These are phyloP conservation scores for Colletotrichum siamense DNA, from an alignment of 2,329 filamentous ascomycete species.

Conservation along the genomic window DNA sequence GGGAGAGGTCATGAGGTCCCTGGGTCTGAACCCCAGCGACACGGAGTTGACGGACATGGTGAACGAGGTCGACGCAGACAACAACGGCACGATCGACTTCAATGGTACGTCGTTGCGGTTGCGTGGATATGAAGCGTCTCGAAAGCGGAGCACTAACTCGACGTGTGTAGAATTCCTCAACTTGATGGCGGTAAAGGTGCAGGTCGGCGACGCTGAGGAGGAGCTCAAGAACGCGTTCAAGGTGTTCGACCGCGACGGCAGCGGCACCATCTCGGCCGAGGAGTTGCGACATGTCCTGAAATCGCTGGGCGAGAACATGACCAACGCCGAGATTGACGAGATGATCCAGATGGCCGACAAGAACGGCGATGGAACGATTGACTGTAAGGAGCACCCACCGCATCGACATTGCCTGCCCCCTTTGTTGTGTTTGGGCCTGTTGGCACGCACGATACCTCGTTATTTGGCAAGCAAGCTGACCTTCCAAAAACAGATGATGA, in stretches of 20 bases:
- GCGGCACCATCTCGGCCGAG: conserved; percentile 88
- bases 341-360: conserved; percentile 93
- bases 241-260: conserved; percentile 90
- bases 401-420: background rate
- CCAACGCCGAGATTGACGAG: conserved; percentile 89
- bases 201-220: conserved; percentile 89
- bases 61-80: conserved; percentile 91
- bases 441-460: background rate
- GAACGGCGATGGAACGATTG: conserved; percentile 86
- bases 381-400: conserved; percentile 63
- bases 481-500: conserved; percentile 73
- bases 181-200: conserved; percentile 96
- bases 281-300: conserved; percentile 92
- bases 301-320: conserved; percentile 89
- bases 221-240: conserved; percentile 91
- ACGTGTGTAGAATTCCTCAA: conserved; percentile 75
- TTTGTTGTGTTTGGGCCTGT: background rate
- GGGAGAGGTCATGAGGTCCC: conserved; percentile 87
- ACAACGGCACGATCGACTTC: conserved; percentile 92
- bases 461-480: background rate
- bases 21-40: conserved; percentile 89
- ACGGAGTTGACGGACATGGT: conserved; percentile 93
- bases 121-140: background rate
- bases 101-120: conserved; percentile 64
- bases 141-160: background rate